These are phyloP conservation scores for Prunella vulgaris DNA, from an alignment of 257 asterid genomes.

Conservation along the genomic window DNA sequence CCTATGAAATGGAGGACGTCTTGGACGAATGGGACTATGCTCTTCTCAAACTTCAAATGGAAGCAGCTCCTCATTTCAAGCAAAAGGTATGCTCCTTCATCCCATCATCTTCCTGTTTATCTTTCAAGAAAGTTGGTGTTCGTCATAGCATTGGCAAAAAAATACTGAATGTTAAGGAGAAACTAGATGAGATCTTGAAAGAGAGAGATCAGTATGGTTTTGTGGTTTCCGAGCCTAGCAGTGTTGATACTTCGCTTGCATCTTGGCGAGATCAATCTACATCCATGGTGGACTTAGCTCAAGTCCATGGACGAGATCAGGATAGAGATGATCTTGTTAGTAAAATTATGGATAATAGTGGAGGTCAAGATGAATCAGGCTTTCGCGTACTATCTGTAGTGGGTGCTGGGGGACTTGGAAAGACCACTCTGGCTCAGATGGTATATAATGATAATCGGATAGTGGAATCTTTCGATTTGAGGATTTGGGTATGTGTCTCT, in stretches of 20 bases:
- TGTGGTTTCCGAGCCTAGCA: neutral
- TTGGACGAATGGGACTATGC: neutral
- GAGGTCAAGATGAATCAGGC: neutral
- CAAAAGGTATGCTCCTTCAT: neutral
- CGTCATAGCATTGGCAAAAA: neutral
- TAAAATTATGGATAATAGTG: neutral
- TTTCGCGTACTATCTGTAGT: neutral
- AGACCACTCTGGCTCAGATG: neutral
- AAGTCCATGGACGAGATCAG: neutral
- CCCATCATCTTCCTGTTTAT: neutral
- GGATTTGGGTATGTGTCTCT: neutral
- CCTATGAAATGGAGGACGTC: neutral
- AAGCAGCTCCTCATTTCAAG: neutral
- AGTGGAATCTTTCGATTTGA: neutral
- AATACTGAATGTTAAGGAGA: neutral
- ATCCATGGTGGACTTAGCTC: neutral
- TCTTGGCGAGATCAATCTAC: neutral
- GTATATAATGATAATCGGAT: neutral
- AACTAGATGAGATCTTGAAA: neutral
- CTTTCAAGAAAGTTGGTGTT: neutral
- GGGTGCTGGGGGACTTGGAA: neutral
- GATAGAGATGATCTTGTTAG: neutral
- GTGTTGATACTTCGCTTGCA: neutral
- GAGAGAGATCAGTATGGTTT: neutral
- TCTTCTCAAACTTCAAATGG: neutral